phyloP scores from a whole-genome alignment of 495 filamentous ascomycete species.

The Aspergillus asperescens region DNA sequence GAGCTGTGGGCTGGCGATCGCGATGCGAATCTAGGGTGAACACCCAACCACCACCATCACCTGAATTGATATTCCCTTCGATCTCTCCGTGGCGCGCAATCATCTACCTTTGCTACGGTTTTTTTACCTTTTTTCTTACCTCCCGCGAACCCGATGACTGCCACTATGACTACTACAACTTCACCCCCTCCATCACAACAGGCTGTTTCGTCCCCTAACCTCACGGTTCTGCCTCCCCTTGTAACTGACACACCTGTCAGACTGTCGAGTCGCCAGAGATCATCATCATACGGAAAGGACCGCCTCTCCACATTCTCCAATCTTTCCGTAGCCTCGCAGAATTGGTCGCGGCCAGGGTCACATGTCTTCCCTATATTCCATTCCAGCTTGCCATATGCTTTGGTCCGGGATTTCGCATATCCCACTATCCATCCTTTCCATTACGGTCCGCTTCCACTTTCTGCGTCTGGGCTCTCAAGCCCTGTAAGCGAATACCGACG shows the following conservation, averaged over 20 bases:
- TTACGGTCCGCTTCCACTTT: constrained; percentile 79
- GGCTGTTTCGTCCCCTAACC: constrained; percentile 26
- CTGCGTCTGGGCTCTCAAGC: constrained; percentile 75
- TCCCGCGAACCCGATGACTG: constrained; percentile 29
- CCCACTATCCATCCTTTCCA: constrained; percentile 75
- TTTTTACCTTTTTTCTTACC: neutral
- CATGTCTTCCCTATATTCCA: constrained; percentile 78
- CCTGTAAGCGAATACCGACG: constrained; percentile 76
- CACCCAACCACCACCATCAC: constrained; percentile 20
- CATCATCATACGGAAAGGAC: constrained; percentile 67
- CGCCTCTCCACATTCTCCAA: constrained; percentile 65
- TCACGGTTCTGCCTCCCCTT: constrained; percentile 42
- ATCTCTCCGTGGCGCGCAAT: constrained; percentile 15
- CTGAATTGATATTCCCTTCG: constrained; percentile 16
- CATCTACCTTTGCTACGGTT: neutral
- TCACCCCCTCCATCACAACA: constrained; percentile 47
- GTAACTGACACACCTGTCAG: constrained; percentile 35
- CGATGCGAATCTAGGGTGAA: constrained; percentile 42
- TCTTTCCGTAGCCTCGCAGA: constrained; percentile 51
- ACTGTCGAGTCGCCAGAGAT: constrained; percentile 51
- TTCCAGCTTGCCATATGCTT: constrained; percentile 80
- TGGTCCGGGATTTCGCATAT: constrained; percentile 96
- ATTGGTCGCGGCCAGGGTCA: constrained; percentile 66
- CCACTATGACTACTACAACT: constrained; percentile 58
- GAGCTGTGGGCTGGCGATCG: constrained; percentile 28